Evolutionary conservation across 2,329 filamentous ascomycete genomes (phyloP), one percentile per base, ranked within the genome.

Genomic region (Cercospora sp.): DNA sequence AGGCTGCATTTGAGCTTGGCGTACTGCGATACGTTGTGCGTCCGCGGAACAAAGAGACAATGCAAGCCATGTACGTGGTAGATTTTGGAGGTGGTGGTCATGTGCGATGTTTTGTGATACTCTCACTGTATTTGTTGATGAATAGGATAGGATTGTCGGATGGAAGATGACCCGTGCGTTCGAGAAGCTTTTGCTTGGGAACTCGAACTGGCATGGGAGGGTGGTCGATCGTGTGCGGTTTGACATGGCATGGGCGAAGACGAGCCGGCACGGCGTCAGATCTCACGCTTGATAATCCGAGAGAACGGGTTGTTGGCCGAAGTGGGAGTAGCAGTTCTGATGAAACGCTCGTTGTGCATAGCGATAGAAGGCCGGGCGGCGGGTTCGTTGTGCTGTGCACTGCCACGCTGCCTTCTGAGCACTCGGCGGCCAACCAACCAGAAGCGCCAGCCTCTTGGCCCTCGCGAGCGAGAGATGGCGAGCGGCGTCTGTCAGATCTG

Each of bases 401-500:
- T 42, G 36, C 36, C 36, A 42, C 36, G 36, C 36, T 42, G 36
- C 36, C 16, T 39, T 39, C 33, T 42, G 36, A 42, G 36, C 36
- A 42, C 36, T 42, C 36, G 2, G 18, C 42, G 20, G 20, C 42
- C 42, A 48, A 51, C 45, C 45, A 51, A 51, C 45, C 45, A 51
- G 20, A 51, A 1, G 45, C 3, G 36, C 36, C 36, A n/a, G 45
- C 45, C 45, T 51, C 45, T 51, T 51, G 45, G 45, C 45, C 45
- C 45, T 42, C 16, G 36, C 36, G 36, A 26, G 20, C 45, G 20
- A 42, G 36, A 42, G 36, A 42, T 42, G 36, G 36, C 36, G 36
- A 42, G 18, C 45, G 45, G 53, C 53, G 26, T 58, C 26, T 58
- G 53, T 58, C 53, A 58, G 53, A 58, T 58, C 53, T 58, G 53